These are phyloP conservation scores for Aspergillus sp. DNA, from an alignment of 2,329 filamentous ascomycete species.

Conservation along the genomic window DNA sequence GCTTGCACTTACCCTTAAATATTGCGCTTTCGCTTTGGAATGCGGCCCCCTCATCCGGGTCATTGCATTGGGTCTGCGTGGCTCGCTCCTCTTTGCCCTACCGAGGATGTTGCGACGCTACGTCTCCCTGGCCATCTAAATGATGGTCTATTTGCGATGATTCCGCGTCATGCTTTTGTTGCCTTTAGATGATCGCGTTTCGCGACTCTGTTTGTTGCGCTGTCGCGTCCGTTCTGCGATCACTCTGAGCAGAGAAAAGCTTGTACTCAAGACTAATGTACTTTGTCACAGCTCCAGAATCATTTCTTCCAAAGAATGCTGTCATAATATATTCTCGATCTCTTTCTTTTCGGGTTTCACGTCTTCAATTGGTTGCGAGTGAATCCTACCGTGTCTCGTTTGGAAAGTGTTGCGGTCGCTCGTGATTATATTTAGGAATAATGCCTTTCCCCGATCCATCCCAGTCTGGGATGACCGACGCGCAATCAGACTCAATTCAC, in stretches of 20 bases:
- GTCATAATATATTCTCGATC: constrained; percentile 20
- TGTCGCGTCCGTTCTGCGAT: constrained; percentile 17
- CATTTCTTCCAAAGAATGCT: constrained; percentile 31
- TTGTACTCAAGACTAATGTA: constrained; percentile 15
- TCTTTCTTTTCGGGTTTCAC: constrained; percentile 12
- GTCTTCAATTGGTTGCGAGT: constrained; percentile 22
- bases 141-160: constrained; percentile 1
- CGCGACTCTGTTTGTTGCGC: constrained; percentile 11
- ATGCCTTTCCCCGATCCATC: constrained; percentile 40
- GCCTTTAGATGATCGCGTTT: constrained; percentile 8
- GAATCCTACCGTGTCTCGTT: constrained; percentile 16
- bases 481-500: constrained; percentile 23
- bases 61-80: constrained; percentile 6
- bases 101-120: background rate
- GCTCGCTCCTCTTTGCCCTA: background rate
- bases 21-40: background rate
- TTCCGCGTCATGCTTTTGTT: constrained; percentile 15
- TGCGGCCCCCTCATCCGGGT: constrained; percentile 13
- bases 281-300: constrained; percentile 12
- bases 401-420: constrained; percentile 3
- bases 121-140: background rate
- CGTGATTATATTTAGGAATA: constrained; percentile 12
- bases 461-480: constrained; percentile 25
- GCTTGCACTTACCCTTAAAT: constrained; percentile 1
- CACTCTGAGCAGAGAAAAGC: background rate